Base-by-base conservation (phyloP, 2,329 filamentous ascomycete species). In the Colletotrichum kahawae region DNA sequence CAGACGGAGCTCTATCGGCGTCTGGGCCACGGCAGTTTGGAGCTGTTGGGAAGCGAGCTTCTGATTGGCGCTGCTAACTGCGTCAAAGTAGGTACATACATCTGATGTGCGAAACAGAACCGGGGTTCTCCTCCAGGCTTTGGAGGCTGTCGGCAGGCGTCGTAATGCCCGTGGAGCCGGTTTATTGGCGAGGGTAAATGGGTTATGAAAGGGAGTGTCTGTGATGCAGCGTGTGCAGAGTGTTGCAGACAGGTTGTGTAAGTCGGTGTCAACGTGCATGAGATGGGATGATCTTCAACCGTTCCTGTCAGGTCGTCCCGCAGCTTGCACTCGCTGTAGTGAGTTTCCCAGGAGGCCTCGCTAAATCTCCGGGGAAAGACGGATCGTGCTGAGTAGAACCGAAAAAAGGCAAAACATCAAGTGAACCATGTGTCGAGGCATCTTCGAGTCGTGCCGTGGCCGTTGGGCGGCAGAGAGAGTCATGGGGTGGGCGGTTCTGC, bases 51-150 rank as follows among this genome's bases (percentile, higher is more conserved):
- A 67, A 34, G 67, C 48, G 16, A 38, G 67, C 72, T 63, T 36
- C 73, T 73, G 64, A 75, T 75, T 75, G 69, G 73, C 48, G 73
- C 73, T 75, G 69, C 29, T 75, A 68, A 75, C 16, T 27, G 62
- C 65, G 13, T 62, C 36, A 24, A 63, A 16, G 33, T 21, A 34
- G 56, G n/a, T 24, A 36, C 57, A 59, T 24, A 36, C 57, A 59
- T 43, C 56, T 72, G 70, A 68, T 48, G 56, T 51, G 72, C 63
- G 72, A 72, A 75, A 72, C 63, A 33, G 34, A 18, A 64, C 62
- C 18, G 62, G 68, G 71, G 31, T 21, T 34, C 34, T 59, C 60
- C 16, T 33, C 60, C 43, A 43, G 71, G 29, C 27, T 65, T 36
- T 34, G 31, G 67, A n/a, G 38, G 51, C 21, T 21, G 9, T 21